Base-by-base conservation (phyloP, 2,329 filamentous ascomycete species). In the Apiospora malaysiana region DNA sequence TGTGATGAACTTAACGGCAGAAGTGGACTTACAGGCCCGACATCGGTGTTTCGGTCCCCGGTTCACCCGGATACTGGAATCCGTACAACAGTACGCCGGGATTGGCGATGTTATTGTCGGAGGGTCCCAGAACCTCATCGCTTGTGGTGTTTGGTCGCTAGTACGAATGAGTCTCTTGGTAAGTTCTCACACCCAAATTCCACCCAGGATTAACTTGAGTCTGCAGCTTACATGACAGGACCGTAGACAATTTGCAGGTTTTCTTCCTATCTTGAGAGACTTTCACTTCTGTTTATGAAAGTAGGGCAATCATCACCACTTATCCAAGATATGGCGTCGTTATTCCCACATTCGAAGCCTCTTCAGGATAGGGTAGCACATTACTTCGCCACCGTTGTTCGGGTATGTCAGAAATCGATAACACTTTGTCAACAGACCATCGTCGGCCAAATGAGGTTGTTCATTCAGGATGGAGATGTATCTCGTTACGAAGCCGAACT, bases 71-170 rank as follows among this genome's bases (percentile, higher is more conserved):
- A 75, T 84, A 6, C 74, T 86, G 0, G 72, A 83, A 12, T 76
- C 79, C 0, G 78, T 84, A 0, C 83, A 86, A 70, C 81, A 83
- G 70, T 86, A 83, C 68, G 83, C 81, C 23, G 79, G 80, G 0
- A 72, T 85, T n/a, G 83, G 83, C 6, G 82, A 82, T 74, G 75
- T 82, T 9, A 59, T 83, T 0, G 68, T 85, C 21, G 83, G 84
- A 0, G 83, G 82, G 1, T 81, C 81, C 0, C 84, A 86, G 73
- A 85, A 85, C 51, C 59, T 85, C 0, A 76, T 85, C 9, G 83
- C 83, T 0, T 83, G 82, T 70, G 79, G 83, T 16, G 82, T 86
- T 0, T 86, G 83, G 85, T 79, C 82, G 0, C 69, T 84, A 1
- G 82, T 85, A 10, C 79, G 83, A 59, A 79, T 82, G 72, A 79